Evolutionary conservation across 768 basidiomycete species (phyloP).

Genomic region (Pleurotus ostreatus): DNA sequence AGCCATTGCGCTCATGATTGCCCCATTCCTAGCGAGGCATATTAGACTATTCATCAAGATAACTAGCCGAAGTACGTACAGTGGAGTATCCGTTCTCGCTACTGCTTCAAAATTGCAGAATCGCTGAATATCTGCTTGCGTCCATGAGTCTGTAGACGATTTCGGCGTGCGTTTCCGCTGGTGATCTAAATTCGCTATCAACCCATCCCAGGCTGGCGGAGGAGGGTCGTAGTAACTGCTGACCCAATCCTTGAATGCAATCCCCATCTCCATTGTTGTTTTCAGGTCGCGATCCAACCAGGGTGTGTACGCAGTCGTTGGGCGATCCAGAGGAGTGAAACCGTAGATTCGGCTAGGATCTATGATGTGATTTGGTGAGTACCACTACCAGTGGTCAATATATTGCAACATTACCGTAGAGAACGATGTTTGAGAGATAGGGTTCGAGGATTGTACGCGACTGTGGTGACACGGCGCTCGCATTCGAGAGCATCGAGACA

Average conservation of each 20-base stretch:
- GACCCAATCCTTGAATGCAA: slow-evolving; percentile 23
- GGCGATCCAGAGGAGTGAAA: slow-evolving; percentile 3
- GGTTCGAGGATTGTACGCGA: slow-evolving; percentile 21
- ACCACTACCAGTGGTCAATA: not conserved
- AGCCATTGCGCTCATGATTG: slow-evolving; percentile 15
- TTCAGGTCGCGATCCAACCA: slow-evolving; percentile 18
- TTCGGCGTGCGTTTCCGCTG: slow-evolving; percentile 9
- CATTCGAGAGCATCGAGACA: slow-evolving; percentile 25
- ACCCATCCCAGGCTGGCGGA: not conserved
- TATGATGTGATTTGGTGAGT: not conserved
- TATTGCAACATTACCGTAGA: slow-evolving; percentile 24
- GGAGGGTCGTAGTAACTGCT: slow-evolving; percentile 25
- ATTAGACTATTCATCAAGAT: slow-evolving; percentile 19
- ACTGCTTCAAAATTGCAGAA: slow-evolving; percentile 14
- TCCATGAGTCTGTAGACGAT: slow-evolving; percentile 15
- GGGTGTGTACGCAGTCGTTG: slow-evolving; percentile 17
- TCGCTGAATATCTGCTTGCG: slow-evolving; percentile 17
- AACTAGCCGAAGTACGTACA: slow-evolving; percentile 20
- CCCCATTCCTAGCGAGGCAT: slow-evolving; percentile 15
- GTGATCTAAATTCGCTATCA: not conserved
- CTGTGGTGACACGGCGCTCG: slow-evolving; percentile 16
- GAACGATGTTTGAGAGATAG: slow-evolving; percentile 26
- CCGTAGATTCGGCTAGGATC: slow-evolving; percentile 21
- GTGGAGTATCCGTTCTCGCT: slow-evolving; percentile 14
- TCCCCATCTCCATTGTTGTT: slow-evolving; percentile 19